Evolutionary conservation across 2,329 filamentous ascomycete species (phyloP).

Genomic region (Pseudodiploospora longispora): DNA sequence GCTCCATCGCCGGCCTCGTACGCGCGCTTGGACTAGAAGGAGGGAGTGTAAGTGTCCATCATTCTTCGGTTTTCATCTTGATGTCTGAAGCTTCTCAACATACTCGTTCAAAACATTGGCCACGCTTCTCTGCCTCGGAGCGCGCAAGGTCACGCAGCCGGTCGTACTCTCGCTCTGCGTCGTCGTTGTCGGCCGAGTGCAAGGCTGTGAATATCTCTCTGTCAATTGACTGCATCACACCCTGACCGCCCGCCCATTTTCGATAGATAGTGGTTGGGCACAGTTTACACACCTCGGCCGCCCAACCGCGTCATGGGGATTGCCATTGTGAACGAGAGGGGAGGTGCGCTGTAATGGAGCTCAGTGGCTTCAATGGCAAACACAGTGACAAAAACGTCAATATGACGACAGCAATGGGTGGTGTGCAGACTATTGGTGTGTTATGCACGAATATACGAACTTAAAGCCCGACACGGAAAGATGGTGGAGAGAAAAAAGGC

Average conservation of each 20-base stretch:
- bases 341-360: not conserved
- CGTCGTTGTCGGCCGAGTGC: slow-evolving; percentile 59
- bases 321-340: slow-evolving; percentile 15
- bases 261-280: not conserved
- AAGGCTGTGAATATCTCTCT: slow-evolving; percentile 49
- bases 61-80: too few species aligned
- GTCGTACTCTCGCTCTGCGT: slow-evolving; percentile 83
- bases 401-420: too few species aligned
- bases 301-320: slow-evolving; percentile 33
- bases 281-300: slow-evolving; percentile 29
- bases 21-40: slow-evolving; percentile 59
- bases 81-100: slow-evolving; percentile 13
- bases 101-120: slow-evolving; percentile 67
- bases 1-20: slow-evolving; percentile 79
- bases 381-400: too few species aligned
- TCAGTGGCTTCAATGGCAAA: slow-evolving; percentile 2
- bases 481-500: too few species aligned
- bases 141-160: slow-evolving; percentile 77
- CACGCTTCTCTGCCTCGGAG: slow-evolving; percentile 70
- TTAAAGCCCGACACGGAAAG: too few species aligned
- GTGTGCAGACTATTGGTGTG: too few species aligned
- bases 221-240: slow-evolving; percentile 3
- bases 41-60: too few species aligned
- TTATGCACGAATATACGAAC: too few species aligned
- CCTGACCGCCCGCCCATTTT: not conserved